phyloP scores from a whole-genome alignment of 148 eudicot genomes.

The Arctostaphylos glauca region DNA sequence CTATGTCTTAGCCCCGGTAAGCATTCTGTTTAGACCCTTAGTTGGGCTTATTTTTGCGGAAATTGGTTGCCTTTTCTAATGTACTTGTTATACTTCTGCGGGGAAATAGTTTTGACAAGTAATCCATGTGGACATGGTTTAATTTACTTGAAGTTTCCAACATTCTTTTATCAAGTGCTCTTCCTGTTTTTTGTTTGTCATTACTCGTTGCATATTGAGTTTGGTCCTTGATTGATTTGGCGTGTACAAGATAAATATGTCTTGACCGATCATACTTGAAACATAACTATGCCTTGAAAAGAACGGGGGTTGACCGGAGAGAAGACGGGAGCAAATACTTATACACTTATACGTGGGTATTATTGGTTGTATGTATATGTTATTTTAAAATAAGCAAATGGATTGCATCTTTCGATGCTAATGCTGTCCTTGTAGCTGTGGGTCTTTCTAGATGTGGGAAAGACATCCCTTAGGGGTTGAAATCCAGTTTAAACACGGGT shows the following conservation, averaged over 20 bases:
- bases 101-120: not conserved
- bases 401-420: not conserved
- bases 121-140: not conserved
- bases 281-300: not conserved
- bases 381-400: not conserved
- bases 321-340: not conserved
- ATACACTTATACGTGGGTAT: too few relatives aligned
- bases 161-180: not conserved
- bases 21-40: constrained; percentile 13
- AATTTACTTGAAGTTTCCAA: not conserved
- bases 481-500: not conserved
- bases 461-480: not conserved
- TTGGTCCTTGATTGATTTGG: not conserved
- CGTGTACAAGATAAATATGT: not conserved
- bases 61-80: not conserved
- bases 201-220: not conserved
- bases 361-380: not conserved
- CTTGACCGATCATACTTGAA: not conserved
- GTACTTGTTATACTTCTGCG: too few relatives aligned
- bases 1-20: constrained; percentile 59
- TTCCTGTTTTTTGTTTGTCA: not conserved
- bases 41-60: not conserved
- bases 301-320: not conserved
- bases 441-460: not conserved
- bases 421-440: not conserved